Percentiles rank a stretch among this genome's conserved stretches.
Evolutionary conservation across 371 early-diverging fungal genomes (phyloP).

Genomic region (Lichtheimia ornata): DNA sequence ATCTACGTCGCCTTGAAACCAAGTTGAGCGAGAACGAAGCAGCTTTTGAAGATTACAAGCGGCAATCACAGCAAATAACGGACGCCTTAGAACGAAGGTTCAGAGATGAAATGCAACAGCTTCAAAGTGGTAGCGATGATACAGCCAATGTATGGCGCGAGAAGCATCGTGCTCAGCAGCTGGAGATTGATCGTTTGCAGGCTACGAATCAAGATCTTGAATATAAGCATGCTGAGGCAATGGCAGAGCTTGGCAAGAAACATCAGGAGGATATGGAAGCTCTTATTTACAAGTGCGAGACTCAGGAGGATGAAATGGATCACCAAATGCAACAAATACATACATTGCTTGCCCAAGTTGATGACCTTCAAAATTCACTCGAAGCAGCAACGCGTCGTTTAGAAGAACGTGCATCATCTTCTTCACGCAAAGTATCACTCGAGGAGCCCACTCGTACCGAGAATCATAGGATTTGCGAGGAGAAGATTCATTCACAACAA

Average conservation of each 20-base stretch:
- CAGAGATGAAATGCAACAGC: slow-evolving; percentile 41
- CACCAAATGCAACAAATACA: slow-evolving; percentile 31
- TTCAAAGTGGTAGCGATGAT: slow-evolving; percentile 43
- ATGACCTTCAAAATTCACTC: slow-evolving; percentile 37
- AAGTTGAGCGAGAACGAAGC: slow-evolving; percentile 23
- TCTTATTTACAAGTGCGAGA: slow-evolving; percentile 17
- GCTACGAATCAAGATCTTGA: slow-evolving; percentile 18
- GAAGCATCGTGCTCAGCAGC: slow-evolving; percentile 37
- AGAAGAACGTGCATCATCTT: slow-evolving; percentile 9
- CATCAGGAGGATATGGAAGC: slow-evolving; percentile 14
- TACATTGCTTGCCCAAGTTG: slow-evolving; percentile 28
- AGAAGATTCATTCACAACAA: slow-evolving; percentile 24
- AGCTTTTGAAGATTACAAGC: slow-evolving; percentile 30
- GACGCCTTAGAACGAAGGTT: slow-evolving; percentile 37
- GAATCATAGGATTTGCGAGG: slow-evolving; percentile 25
- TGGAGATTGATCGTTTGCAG: slow-evolving; percentile 34
- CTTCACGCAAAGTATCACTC: slow-evolving; percentile 20
- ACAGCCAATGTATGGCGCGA: slow-evolving; percentile 43
- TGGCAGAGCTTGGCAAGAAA: slow-evolving; percentile 6
- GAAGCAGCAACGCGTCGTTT: slow-evolving; percentile 43
- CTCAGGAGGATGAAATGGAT: slow-evolving; percentile 24
- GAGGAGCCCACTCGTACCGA: slow-evolving; percentile 1
- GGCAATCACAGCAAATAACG: slow-evolving; percentile 20
- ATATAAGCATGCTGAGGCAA: slow-evolving; percentile 11
- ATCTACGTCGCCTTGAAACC: slow-evolving; percentile 30